phyloP scores from a whole-genome alignment of 371 early-diverging fungal genomes.

The Smittium culicis region DNA sequence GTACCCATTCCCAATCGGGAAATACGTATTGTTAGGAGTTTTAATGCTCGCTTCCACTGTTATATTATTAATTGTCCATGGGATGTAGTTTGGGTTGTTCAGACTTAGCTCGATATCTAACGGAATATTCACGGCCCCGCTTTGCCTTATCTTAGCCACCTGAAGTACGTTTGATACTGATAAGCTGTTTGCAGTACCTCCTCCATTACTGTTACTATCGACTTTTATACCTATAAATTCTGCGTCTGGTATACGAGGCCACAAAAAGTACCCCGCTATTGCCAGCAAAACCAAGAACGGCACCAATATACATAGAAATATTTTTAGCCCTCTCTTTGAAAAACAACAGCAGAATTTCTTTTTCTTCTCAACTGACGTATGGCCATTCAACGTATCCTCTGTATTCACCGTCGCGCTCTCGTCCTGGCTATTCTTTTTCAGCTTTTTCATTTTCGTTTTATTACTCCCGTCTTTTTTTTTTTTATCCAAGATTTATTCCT shows the following conservation, averaged over 20 bases:
- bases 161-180: too few relatives aligned
- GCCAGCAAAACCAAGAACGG: conserved; percentile 15
- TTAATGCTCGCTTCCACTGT: conserved; percentile 26
- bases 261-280: conserved; percentile 28
- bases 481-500: too few relatives aligned
- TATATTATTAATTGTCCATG: conserved; percentile 33
- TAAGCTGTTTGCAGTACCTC: too few relatives aligned
- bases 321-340: background rate
- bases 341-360: background rate
- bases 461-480: too few relatives aligned
- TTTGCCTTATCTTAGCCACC: too few relatives aligned
- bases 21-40: conserved; percentile 2
- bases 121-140: conserved; percentile 28
- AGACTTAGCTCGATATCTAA: conserved; percentile 26
- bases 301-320: background rate
- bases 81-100: conserved; percentile 32
- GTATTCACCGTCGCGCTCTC: too few relatives aligned
- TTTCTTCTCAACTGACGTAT: too few relatives aligned
- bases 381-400: too few relatives aligned
- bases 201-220: too few relatives aligned
- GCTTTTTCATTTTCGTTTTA: too few relatives aligned
- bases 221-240: conserved; percentile 19
- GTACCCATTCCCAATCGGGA: conserved; percentile 28
- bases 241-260: conserved; percentile 27
- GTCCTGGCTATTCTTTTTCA: too few relatives aligned